phyloP scores from a whole-genome alignment of 192 early-diverging fungal species.

The Entomortierella lignicola region DNA sequence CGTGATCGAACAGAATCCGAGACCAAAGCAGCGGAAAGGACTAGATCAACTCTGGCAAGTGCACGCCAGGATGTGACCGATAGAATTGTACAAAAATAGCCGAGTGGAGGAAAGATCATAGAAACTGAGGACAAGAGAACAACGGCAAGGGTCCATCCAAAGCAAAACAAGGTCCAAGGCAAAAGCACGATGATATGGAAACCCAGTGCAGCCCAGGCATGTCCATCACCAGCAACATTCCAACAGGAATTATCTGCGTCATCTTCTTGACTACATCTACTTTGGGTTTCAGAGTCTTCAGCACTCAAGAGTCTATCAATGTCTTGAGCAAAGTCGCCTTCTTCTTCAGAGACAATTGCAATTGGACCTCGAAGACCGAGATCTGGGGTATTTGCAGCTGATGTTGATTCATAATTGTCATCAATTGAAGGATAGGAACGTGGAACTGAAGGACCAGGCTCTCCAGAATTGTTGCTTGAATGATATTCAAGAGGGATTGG shows the following conservation, averaged over 20 bases:
- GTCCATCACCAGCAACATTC: conserved; percentile 29
- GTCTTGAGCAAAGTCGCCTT: conserved; percentile 12
- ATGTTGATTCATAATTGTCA: not conserved
- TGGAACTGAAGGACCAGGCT: conserved; percentile 1
- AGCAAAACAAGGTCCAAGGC: conserved; percentile 46
- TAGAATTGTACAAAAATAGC: conserved; percentile 26
- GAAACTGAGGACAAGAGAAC: not conserved
- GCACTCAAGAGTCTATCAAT: conserved; percentile 23
- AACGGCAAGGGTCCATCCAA: conserved; percentile 15
- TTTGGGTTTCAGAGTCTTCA: not conserved
- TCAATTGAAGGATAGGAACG: not conserved
- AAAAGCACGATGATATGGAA: conserved; percentile 25
- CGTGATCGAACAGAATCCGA: not conserved
- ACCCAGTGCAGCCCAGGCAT: conserved; percentile 18
- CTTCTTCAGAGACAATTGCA: conserved; percentile 9
- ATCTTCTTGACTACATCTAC: conserved; percentile 19
- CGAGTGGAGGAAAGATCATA: conserved; percentile 41
- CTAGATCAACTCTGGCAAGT: conserved; percentile 27
- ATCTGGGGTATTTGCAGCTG: not conserved
- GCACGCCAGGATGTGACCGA: conserved; percentile 41
- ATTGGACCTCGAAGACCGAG: conserved; percentile 30
- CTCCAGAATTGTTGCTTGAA: not conserved
- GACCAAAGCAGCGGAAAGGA: conserved; percentile 19
- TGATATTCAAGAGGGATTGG: conserved; percentile 32
- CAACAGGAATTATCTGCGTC: conserved; percentile 15